phyloP scores from a whole-genome alignment of 2,329 filamentous ascomycete species.

The Arthrobotrys pseudoclavata region DNA sequence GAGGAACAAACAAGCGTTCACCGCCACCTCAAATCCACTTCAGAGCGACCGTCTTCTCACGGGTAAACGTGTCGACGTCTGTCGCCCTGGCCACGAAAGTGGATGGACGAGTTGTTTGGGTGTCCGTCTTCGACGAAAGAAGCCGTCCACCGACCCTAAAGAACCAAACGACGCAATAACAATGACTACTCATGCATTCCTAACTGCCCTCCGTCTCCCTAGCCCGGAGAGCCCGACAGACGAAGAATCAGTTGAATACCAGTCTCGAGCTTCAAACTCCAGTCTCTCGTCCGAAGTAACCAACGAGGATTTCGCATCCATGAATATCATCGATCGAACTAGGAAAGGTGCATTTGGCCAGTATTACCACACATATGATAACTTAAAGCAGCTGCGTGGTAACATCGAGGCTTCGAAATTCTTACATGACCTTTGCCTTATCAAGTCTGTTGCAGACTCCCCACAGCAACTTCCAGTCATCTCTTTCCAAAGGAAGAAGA shows the following conservation, averaged over 20 bases:
- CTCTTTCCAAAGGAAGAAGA: constrained; percentile 55
- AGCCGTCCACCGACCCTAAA: constrained; percentile 22
- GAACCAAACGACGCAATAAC: constrained; percentile 52
- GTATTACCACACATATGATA: constrained; percentile 47
- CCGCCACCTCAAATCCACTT: constrained; percentile 38
- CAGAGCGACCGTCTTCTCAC: constrained; percentile 48
- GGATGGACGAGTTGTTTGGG: constrained; percentile 53
- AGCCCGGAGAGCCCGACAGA: constrained; percentile 3
- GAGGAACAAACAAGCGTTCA: constrained; percentile 48
- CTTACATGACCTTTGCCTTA: constrained; percentile 46
- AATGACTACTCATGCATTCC: constrained; percentile 58
- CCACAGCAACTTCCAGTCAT: constrained; percentile 49
- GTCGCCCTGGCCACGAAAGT: constrained; percentile 29
- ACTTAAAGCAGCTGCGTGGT: constrained; percentile 30
- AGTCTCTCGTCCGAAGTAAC: constrained; percentile 38
- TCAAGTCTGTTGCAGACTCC: constrained; percentile 35
- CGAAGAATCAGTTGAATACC: constrained; percentile 8
- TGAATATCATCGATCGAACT: constrained; percentile 45
- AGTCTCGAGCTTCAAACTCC: constrained; percentile 31
- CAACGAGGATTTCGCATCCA: constrained; percentile 34
- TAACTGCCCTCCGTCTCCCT: constrained; percentile 54
- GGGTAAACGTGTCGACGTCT: constrained; percentile 50
- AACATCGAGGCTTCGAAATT: constrained; percentile 51
- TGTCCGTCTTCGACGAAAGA: constrained; percentile 42
- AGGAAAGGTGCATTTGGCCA: constrained; percentile 42